Conservation (phyloP, 495 filamentous ascomycete genomes). For the Chaetomium cochliodes region DNA sequence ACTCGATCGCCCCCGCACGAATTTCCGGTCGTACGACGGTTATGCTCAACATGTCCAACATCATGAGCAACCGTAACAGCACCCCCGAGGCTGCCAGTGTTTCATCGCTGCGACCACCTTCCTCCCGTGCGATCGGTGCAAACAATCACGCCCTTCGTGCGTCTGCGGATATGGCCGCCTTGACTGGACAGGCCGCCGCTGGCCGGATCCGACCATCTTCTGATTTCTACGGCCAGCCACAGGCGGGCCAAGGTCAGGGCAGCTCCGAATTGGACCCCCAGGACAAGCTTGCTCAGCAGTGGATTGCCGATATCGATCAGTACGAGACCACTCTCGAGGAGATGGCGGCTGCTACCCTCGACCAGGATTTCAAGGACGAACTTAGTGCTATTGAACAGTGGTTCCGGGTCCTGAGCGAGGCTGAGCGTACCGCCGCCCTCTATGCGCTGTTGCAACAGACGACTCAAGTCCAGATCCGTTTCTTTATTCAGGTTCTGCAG, state of each 20-base stretch:
- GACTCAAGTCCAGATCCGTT: conserved; percentile 97
- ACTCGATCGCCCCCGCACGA: conserved; percentile 17
- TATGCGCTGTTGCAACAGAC: conserved; percentile 97
- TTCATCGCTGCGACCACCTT: conserved; percentile 86
- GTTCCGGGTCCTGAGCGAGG: conserved; percentile 96
- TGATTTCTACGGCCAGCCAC: conserved; percentile 81
- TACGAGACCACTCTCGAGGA: conserved; percentile 97
- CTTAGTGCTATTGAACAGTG: conserved; percentile 98
- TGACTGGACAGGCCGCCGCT: conserved; percentile 69
- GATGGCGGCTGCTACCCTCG: conserved; percentile 95
- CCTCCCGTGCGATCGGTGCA: conserved; percentile 72
- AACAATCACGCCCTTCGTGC: conserved; percentile 81
- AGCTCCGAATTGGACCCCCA: conserved; percentile 67
- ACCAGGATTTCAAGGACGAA: conserved; percentile 99
- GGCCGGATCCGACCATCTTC: conserved; percentile 90
- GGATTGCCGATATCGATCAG: conserved; percentile 98
- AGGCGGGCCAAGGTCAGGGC: conserved; percentile 62
- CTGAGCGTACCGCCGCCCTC: conserved; percentile 89
- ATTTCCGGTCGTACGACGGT: conserved; percentile 28
- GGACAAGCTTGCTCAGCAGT: conserved; percentile 94
- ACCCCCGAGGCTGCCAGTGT: conserved; percentile 83
- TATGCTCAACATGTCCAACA: conserved; percentile 62
- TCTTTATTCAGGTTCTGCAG: conserved; percentile 97
- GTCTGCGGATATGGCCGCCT: conserved; percentile 93
- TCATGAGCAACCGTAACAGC: conserved; percentile 92